These are phyloP conservation scores for Penicillium ochrochloron DNA, from an alignment of 495 filamentous ascomycete species.

Conservation along the genomic window DNA sequence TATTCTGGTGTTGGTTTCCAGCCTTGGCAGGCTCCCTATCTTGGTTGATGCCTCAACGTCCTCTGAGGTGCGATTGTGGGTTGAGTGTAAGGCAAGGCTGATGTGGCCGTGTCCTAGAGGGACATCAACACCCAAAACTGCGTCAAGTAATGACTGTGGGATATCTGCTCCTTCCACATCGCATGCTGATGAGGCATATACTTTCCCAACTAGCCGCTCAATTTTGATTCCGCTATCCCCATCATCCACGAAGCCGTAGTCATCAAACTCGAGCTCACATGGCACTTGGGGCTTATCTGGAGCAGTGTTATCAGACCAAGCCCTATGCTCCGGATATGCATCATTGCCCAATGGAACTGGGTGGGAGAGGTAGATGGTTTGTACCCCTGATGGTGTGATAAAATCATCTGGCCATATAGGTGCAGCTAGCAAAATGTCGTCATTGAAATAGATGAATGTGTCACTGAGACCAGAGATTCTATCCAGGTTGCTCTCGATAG, in stretches of 20 bases:
- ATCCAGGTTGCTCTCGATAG: slow-evolving; percentile 15
- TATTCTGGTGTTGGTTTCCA: slow-evolving; percentile 11
- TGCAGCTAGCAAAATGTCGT: slow-evolving; percentile 15
- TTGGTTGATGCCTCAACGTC: not conserved
- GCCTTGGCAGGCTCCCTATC: slow-evolving; percentile 6
- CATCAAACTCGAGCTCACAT: slow-evolving; percentile 6
- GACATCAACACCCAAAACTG: slow-evolving; percentile 5
- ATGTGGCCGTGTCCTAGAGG: slow-evolving; percentile 8
- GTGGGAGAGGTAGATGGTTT: slow-evolving; percentile 15
- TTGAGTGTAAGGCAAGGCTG: not conserved
- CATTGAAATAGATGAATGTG: slow-evolving; percentile 15
- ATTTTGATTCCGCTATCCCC: slow-evolving; percentile 3
- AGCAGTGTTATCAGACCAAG: not conserved
- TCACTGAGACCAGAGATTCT: slow-evolving; percentile 16
- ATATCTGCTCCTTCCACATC: slow-evolving; percentile 11
- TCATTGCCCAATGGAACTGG: slow-evolving; percentile 17
- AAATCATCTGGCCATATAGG: slow-evolving; percentile 13
- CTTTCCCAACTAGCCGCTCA: slow-evolving; percentile 13
- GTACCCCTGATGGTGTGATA: slow-evolving; percentile 12
- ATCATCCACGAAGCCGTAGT: slow-evolving; percentile 11
- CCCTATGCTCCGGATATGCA: slow-evolving; percentile 17
- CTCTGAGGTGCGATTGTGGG: not conserved
- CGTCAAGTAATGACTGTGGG: slow-evolving; percentile 12
- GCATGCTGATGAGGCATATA: slow-evolving; percentile 7
- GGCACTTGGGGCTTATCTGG: slow-evolving; percentile 2